Base-by-base conservation (phyloP, 192 early-diverging fungal species). In the Irineochytrium annulatum region DNA sequence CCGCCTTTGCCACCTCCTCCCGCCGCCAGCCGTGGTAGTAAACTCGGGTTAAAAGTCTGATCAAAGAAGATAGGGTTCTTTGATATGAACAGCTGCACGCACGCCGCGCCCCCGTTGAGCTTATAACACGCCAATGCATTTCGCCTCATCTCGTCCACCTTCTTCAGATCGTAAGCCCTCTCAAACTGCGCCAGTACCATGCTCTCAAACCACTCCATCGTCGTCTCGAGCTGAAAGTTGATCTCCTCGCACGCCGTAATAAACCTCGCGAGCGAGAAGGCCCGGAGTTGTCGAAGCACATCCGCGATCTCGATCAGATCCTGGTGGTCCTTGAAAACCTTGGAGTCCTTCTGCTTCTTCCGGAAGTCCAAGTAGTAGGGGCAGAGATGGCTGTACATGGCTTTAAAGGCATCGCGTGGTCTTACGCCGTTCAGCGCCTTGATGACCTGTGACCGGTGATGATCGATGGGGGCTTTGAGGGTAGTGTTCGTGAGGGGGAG, bases 21-120 rank as follows among this genome's bases (percentile, higher is more conserved):
- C 3, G 41, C 26, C 46, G 27, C 26, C 13, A 22, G 24, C 45
- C 29, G 3, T 14, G 46, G 46, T 8, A 49, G 13, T 24, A 82
- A 63, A 2, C 69, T 46, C 22, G 80, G 80, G 52, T 83, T 83
- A 60, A 63, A 83, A 17, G 86, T 85, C 51, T 84, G 78, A 69
- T 93, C 91, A 62, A 86, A 93, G 55, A 93, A 92, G 26, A 93
- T 83, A 37, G 85, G 87, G 62, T 90, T 87, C 60, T 93, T 93
- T 26, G 90, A 87, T 44, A 92, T 84, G 65, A 88, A 93, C 0
- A 87, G 77, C 55, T 89, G 81, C 39, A 90, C 83, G 57, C 82
- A 85, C 16, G 79, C 69, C 30, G 60, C 63, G 2, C 90, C 91
- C 32, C 87, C 90, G 73, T 91, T 88, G 29, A 93, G 76, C 45